A percentile compares a stretch with the other conserved stretches of the same genome.
phyloP scores from a whole-genome alignment of 2,329 filamentous ascomycete species.

The Didymella segeticola region DNA sequence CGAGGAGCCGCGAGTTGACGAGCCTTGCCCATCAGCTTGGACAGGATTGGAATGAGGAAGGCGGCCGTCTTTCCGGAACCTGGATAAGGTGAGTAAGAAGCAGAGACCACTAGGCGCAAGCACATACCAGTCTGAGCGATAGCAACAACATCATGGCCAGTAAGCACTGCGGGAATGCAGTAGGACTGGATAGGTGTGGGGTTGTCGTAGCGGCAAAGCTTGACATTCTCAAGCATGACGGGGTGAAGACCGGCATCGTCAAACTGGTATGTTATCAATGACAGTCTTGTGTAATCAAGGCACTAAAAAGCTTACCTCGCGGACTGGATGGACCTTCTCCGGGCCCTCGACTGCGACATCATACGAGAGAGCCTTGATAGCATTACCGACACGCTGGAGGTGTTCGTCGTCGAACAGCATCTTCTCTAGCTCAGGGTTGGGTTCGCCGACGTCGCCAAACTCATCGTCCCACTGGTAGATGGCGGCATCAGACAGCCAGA shows the following conservation, averaged over 20 bases:
- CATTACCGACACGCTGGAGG: slow-evolving; percentile 63
- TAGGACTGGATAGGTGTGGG: slow-evolving; percentile 91
- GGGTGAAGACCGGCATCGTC: slow-evolving; percentile 84
- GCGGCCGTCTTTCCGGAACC: slow-evolving; percentile 97
- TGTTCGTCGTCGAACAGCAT: slow-evolving; percentile 71
- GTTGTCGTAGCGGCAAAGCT: slow-evolving; percentile 70
- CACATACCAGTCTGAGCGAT: slow-evolving; percentile 88
- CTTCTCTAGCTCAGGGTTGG: slow-evolving; percentile 71
- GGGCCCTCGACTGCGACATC: slow-evolving; percentile 60
- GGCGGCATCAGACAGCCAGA: slow-evolving; percentile 63
- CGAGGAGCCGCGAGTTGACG: slow-evolving; percentile 83
- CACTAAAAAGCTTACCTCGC: slow-evolving; percentile 52
- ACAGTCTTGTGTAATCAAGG: background rate
- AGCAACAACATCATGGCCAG: slow-evolving; percentile 82
- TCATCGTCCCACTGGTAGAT: slow-evolving; percentile 88
- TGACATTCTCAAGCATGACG: slow-evolving; percentile 77
- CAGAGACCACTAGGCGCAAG: background rate
- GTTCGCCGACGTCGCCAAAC: slow-evolving; percentile 82
- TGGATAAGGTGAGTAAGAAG: slow-evolving; percentile 48
- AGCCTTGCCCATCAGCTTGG: slow-evolving; percentile 93
- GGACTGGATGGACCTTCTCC: slow-evolving; percentile 56
- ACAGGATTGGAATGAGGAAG: slow-evolving; percentile 87
- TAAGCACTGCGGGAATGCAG: slow-evolving; percentile 78
- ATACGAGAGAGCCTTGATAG: slow-evolving; percentile 68
- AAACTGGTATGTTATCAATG: slow-evolving; percentile 58